A percentile compares a stretch with the other conserved stretches of the same genome.
phyloP scores from a whole-genome alignment of 2,329 filamentous ascomycete species.

The Trichoderma endophyticum region DNA sequence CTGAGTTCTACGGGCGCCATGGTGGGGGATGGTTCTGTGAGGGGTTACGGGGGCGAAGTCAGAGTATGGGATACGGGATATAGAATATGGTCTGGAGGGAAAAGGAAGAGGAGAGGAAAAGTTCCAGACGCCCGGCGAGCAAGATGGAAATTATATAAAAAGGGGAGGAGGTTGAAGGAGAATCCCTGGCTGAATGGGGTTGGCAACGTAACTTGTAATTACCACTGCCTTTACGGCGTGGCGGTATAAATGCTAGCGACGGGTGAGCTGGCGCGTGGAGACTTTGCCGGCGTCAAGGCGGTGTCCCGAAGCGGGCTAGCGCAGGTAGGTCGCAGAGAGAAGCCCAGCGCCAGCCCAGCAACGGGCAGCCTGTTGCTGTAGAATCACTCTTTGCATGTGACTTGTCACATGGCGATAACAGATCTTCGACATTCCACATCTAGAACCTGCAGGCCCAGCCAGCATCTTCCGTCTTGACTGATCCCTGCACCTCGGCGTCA shows the following conservation, averaged over 20 bases:
- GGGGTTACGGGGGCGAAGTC: slow-evolving; percentile 3
- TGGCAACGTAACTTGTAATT: slow-evolving; percentile 18
- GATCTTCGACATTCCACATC: background rate
- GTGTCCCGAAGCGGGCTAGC: slow-evolving; percentile 3
- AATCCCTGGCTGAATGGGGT: slow-evolving; percentile 9
- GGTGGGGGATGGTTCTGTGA: slow-evolving; percentile 26
- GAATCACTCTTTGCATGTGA: slow-evolving; percentile 18
- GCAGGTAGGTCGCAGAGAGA: background rate
- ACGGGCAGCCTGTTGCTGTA: background rate
- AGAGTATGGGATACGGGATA: background rate
- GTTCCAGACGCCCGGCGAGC: slow-evolving; percentile 2
- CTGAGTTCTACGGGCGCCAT: slow-evolving; percentile 62
- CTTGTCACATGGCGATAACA: slow-evolving; percentile 27
- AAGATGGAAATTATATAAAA: slow-evolving; percentile 9
- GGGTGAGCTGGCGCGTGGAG: slow-evolving; percentile 11
- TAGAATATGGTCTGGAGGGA: background rate
- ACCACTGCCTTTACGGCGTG: slow-evolving; percentile 16
- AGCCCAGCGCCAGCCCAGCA: background rate
- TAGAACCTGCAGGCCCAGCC: background rate
- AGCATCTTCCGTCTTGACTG: background rate
- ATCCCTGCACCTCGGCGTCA: background rate
- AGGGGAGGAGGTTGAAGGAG: slow-evolving; percentile 17
- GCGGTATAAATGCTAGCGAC: slow-evolving; percentile 16
- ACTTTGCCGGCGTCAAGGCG: slow-evolving; percentile 10
- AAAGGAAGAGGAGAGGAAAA: slow-evolving; percentile 1